These are phyloP conservation scores for Straminergon stramineum DNA, from an alignment of 225 moss, liverwort and hornwort genomes.

Conservation along the genomic window DNA sequence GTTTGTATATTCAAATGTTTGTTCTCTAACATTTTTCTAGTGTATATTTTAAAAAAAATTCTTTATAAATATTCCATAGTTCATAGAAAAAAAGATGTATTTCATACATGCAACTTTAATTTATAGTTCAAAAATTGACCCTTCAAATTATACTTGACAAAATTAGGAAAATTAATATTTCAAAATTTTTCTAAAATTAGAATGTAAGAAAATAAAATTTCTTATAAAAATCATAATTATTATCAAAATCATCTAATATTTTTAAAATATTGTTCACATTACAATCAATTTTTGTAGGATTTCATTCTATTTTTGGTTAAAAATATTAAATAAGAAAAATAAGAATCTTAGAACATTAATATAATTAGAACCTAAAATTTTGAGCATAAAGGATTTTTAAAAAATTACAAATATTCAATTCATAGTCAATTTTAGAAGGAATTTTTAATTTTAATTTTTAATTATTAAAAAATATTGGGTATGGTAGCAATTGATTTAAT, in stretches of 20 bases:
- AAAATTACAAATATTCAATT: not conserved
- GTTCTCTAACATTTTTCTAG: not conserved
- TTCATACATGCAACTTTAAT: not conserved
- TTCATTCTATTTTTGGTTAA: fast-evolving
- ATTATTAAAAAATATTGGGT: fast-evolving
- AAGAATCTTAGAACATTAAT: no score
- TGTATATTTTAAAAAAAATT: not conserved
- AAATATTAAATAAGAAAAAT: not conserved
- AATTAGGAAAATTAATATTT: not conserved
- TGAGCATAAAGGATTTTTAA: not conserved
- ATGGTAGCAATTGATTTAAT: not conserved
- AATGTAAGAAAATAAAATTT: fast-evolving
- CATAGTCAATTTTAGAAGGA: not conserved
- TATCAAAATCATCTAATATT: not conserved
- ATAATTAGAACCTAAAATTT: not conserved
- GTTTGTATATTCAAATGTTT: not conserved
- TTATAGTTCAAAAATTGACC: not conserved
- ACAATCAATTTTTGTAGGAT: not conserved
- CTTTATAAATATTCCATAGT: not conserved
- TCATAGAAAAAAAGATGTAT: not conserved
- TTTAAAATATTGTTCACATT: not conserved
- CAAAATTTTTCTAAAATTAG: not conserved
- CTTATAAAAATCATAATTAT: not conserved
- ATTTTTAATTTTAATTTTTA: fast-evolving
- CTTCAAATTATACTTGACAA: not conserved